Evolutionary conservation across 768 basidiomycete species (phyloP).

Genomic region (Mycena indigotica): DNA sequence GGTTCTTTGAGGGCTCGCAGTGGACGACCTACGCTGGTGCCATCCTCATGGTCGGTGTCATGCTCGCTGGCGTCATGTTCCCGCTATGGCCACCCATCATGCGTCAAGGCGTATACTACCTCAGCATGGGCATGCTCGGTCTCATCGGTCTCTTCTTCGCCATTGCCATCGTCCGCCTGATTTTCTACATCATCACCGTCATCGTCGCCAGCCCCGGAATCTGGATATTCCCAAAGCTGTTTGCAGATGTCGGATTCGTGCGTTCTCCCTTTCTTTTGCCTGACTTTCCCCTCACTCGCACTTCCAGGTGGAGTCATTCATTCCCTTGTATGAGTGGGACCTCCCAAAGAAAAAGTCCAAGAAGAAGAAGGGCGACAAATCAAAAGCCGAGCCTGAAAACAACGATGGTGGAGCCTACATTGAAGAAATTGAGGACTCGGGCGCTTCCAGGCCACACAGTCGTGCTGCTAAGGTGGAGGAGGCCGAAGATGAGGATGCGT

Average conservation of each 20-base stretch:
- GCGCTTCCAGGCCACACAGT: conserved; percentile 42
- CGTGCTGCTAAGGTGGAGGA: conserved; percentile 51
- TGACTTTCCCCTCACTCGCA: not conserved
- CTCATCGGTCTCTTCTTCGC: conserved; percentile 89
- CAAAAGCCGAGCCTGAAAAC: conserved; percentile 33
- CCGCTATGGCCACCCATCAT: conserved; percentile 95
- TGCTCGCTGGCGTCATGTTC: conserved; percentile 98
- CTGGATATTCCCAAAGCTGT: conserved; percentile 98
- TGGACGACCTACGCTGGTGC: conserved; percentile 92
- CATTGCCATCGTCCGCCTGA: conserved; percentile 85
- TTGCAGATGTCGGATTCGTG: conserved; percentile 98
- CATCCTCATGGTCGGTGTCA: conserved; percentile 85
- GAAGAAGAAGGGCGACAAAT: conserved; percentile 46
- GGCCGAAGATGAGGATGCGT: conserved; percentile 45
- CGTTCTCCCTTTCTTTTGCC: conserved; percentile 38
- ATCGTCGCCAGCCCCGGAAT: conserved; percentile 87
- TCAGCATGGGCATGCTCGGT: conserved; percentile 85
- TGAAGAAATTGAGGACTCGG: conserved; percentile 50
- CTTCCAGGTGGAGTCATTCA: conserved; percentile 92
- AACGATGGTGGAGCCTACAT: conserved; percentile 45
- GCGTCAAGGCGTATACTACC: conserved; percentile 94
- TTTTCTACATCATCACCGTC: conserved; percentile 93
- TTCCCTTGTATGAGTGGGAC: conserved; percentile 75
- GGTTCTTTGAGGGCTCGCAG: conserved; percentile 96
- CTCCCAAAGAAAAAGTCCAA: conserved; percentile 37